phyloP scores from a whole-genome alignment of 805 yeast species.

The Naumovozyma baii region DNA sequence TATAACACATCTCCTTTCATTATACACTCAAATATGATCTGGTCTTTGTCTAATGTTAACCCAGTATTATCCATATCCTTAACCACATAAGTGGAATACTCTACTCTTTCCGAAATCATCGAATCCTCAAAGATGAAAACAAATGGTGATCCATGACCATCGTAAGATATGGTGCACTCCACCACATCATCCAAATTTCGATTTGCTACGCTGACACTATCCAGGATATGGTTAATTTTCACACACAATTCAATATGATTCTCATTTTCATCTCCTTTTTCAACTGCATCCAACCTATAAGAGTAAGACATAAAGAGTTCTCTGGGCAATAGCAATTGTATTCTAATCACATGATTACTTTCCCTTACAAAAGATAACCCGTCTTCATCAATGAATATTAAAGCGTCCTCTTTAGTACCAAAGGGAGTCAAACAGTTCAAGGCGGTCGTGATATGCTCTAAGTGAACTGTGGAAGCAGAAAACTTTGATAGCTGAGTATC shows the following conservation, averaged over 20 bases:
- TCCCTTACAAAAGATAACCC: slow-evolving; percentile 45
- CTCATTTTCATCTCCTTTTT: slow-evolving; percentile 9
- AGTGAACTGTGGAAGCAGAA: slow-evolving; percentile 39
- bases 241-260: slow-evolving; percentile 32
- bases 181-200: slow-evolving; percentile 27
- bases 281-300: slow-evolving; percentile 5
- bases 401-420: slow-evolving; percentile 31
- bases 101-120: slow-evolving; percentile 47
- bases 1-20: slow-evolving; percentile 44
- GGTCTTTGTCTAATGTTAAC: slow-evolving; percentile 36
- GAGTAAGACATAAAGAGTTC: slow-evolving; percentile 25
- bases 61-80: slow-evolving; percentile 30
- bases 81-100: slow-evolving; percentile 39
- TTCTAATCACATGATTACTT: slow-evolving; percentile 34
- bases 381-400: slow-evolving; percentile 37
- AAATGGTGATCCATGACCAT: slow-evolving; percentile 45
- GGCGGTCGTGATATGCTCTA: slow-evolving; percentile 39
- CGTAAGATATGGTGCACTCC: slow-evolving; percentile 43
- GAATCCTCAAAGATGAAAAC: slow-evolving; percentile 46
- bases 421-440: slow-evolving; percentile 35
- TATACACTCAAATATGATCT: slow-evolving; percentile 41
- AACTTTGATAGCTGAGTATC: slow-evolving; percentile 14
- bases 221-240: slow-evolving; percentile 39
- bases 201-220: slow-evolving; percentile 40
- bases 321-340: slow-evolving; percentile 28